These are phyloP conservation scores for Chalciporus sphaerocephalus DNA, from an alignment of 768 basidiomycete genomes.

Conservation along the genomic window DNA sequence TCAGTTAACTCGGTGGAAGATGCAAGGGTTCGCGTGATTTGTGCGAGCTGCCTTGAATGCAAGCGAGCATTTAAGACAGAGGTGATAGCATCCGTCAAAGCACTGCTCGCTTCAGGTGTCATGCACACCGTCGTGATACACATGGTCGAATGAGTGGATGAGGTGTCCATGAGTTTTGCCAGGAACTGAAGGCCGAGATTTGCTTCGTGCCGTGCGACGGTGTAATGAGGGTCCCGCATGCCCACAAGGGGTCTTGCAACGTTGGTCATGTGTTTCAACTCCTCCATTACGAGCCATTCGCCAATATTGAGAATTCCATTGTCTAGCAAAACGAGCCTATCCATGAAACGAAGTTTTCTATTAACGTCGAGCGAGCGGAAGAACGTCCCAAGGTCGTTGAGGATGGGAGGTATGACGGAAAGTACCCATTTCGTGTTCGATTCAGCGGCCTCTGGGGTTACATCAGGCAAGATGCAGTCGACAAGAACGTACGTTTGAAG, in stretches of 20 bases:
- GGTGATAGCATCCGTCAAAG: constrained; percentile 41
- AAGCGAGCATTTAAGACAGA: constrained; percentile 46
- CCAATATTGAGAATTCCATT: constrained; percentile 21
- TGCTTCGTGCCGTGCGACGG: constrained; percentile 46
- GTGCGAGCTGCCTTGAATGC: constrained; percentile 42
- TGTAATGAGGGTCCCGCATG: constrained; percentile 32
- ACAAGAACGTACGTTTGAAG: constrained; percentile 54
- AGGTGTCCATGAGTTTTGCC: constrained; percentile 38
- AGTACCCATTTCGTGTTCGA: constrained; percentile 46
- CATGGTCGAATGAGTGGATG: constrained; percentile 42
- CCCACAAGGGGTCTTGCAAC: constrained; percentile 36
- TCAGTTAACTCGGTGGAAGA: constrained; percentile 21
- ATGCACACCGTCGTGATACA: constrained; percentile 39
- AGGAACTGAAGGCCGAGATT: constrained; percentile 48
- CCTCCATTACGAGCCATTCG: constrained; percentile 68
- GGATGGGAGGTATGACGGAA: constrained; percentile 51
- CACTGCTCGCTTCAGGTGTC: constrained; percentile 39
- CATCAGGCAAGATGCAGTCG: constrained; percentile 50
- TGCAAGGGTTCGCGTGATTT: constrained; percentile 35
- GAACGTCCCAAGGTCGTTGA: constrained; percentile 53
- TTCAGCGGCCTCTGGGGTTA: constrained; percentile 19
- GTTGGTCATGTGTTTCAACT: constrained; percentile 48
- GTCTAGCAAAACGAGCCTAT: constrained; percentile 55
- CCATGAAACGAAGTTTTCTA: constrained; percentile 48
- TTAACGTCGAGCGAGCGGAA: constrained; percentile 54